Base-by-base conservation (phyloP, 1,139 yeast species). In the Kurtzmaniella quercitrusa region DNA sequence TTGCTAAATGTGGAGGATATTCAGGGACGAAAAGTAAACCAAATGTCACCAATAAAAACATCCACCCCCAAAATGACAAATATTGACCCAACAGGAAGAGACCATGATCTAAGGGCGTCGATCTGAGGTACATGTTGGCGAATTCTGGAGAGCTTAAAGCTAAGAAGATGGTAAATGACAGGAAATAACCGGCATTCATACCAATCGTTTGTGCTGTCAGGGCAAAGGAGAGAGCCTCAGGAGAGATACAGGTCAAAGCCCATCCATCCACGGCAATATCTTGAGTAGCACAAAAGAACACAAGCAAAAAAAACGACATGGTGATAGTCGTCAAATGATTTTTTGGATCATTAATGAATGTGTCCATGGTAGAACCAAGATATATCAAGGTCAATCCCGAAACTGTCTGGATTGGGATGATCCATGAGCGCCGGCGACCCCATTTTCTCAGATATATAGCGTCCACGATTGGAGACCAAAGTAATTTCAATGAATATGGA, bases 251-350 rank as follows among this genome's bases (percentile, higher is more conserved):
- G 1, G 97, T 93, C 56, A 93, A 68, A 0, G 98, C 98, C 98
- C 98, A 93, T 5, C 98, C 98, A 64, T 93, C 99, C 14, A 93
- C 98, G 1, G 98, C 98, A 44, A 93, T 93, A 60, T 93, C 99
- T 61, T 93, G 98, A 0, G 99, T 93, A 2, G 98, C 98, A 66
- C 97, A 91, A 46, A 93, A 71, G 46, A 93, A 79, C 36, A 93
- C 93, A 46, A 94, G 66, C 17, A 80, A 50, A 54, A 91, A 87
- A 63, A 93, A 93, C 45, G 80, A 74, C 19, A 66, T 42, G 0
- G 91, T 83, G 47, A 88, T 78, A 9, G 60, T 57, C 3, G 66
- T 57, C 47, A 88, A 65, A 52, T 85, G 78, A 16, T 66, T 55
- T 36, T 76, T 71, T 0, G 94, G 84, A 35, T 76, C 59, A 2